Evolutionary conservation across 345 rosid genomes (phyloP).

Genomic region (Eucalyptus rudis): DNA sequence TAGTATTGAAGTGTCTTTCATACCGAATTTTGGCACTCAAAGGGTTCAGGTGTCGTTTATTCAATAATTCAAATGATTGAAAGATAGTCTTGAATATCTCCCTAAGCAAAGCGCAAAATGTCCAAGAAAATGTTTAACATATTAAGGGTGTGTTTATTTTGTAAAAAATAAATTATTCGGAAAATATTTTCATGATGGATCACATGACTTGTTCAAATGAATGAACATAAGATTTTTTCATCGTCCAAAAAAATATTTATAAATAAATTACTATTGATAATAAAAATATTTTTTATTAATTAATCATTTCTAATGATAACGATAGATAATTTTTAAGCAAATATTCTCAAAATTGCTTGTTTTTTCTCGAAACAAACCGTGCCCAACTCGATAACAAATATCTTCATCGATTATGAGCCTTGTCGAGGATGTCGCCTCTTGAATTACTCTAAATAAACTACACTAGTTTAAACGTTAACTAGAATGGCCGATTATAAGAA

Average conservation of each 20-base stretch:
- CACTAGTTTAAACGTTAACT: not conserved
- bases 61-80: not conserved
- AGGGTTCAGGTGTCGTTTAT: fast-evolving
- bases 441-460: too few relatives aligned
- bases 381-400: too few relatives aligned
- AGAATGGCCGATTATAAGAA: not conserved
- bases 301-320: too few relatives aligned
- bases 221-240: not conserved
- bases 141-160: not conserved
- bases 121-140: not conserved
- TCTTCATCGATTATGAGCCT: too few relatives aligned
- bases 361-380: fast-evolving
- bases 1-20: too few relatives aligned
- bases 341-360: too few relatives aligned
- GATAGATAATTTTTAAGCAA: fast-evolving
- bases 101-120: fast-evolving
- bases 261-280: fast-evolving
- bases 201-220: too few relatives aligned
- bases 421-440: not conserved
- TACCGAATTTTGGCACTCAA: fast-evolving
- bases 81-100: not conserved
- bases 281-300: too few relatives aligned
- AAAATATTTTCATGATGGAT: too few relatives aligned
- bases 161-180: fast-evolving
- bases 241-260: too few relatives aligned